Conservation (phyloP, 2,329 filamentous ascomycete species). For the Penicillium sp. region DNA sequence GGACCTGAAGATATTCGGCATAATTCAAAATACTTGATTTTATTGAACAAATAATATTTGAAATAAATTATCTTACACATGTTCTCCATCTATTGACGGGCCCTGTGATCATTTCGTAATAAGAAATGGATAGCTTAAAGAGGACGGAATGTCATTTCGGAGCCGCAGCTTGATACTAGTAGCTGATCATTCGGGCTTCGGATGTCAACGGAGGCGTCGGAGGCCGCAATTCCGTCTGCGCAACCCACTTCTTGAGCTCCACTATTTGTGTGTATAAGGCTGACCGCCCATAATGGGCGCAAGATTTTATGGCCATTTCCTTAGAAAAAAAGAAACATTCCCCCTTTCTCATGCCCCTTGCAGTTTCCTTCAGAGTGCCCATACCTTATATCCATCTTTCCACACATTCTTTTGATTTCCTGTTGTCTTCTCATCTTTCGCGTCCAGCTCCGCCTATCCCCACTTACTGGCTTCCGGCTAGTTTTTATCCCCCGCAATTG, state of each 20-base stretch:
- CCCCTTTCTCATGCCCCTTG: conserved; percentile 9
- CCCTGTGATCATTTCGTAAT: background rate
- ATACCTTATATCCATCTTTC: background rate
- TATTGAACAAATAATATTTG: no score
- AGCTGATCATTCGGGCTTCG: background rate
- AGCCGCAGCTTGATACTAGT: no score
- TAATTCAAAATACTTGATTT: background rate
- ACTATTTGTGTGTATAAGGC: conserved; percentile 18
- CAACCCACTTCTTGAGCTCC: background rate
- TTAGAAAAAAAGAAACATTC: background rate
- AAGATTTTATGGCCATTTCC: background rate
- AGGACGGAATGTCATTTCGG: no score
- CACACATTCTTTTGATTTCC: background rate
- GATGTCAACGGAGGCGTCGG: conserved; percentile 12
- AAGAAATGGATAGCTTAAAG: background rate
- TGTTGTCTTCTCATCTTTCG: background rate
- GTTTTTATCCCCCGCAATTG: background rate
- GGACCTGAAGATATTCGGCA: background rate
- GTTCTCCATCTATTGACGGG: background rate
- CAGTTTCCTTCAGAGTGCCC: background rate
- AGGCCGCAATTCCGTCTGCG: conserved; percentile 8
- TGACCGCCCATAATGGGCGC: conserved; percentile 17
- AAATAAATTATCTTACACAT: background rate
- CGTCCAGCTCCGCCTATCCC: background rate
- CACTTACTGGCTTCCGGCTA: background rate